phyloP scores from a whole-genome alignment of 371 early-diverging fungal genomes.

The Haplosporangium sp. region DNA sequence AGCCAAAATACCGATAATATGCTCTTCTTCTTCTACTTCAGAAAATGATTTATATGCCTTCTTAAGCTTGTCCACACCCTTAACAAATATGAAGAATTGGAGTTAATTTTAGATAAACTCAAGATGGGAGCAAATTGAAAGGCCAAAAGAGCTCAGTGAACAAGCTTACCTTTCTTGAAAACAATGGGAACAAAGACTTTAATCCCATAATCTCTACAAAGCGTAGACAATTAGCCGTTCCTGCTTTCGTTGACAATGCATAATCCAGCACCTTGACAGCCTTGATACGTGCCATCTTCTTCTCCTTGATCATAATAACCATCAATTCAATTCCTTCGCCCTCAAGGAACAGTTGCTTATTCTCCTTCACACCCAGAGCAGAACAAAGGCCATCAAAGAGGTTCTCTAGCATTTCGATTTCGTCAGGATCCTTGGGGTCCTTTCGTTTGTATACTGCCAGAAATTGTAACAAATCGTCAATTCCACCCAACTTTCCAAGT shows the following conservation, averaged over 20 bases:
- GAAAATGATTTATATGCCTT: slow-evolving; percentile 73
- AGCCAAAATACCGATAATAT: slow-evolving; percentile 83
- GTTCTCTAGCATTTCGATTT: slow-evolving; percentile 91
- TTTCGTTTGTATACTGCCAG: slow-evolving; percentile 75
- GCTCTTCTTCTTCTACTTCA: slow-evolving; percentile 87
- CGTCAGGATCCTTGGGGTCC: slow-evolving; percentile 88
- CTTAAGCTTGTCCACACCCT: slow-evolving; percentile 78
- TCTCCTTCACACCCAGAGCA: slow-evolving; percentile 67
- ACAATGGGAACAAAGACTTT: slow-evolving; percentile 81
- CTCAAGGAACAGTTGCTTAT: slow-evolving; percentile 79
- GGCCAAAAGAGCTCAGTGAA: slow-evolving; percentile 4
- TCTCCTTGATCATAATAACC: slow-evolving; percentile 87
- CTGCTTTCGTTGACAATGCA: slow-evolving; percentile 74
- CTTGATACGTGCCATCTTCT: slow-evolving; percentile 81
- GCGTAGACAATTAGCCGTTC: slow-evolving; percentile 65
- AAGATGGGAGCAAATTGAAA: neutral
- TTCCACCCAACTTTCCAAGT: slow-evolving; percentile 72
- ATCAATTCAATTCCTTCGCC: slow-evolving; percentile 93
- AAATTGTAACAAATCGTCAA: slow-evolving; percentile 78
- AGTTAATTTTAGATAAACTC: slow-evolving; percentile 7
- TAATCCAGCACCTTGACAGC: slow-evolving; percentile 91
- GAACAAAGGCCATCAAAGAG: slow-evolving; percentile 86
- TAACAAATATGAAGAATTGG: slow-evolving; percentile 5
- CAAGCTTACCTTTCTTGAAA: slow-evolving; percentile 75
- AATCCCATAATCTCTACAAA: slow-evolving; percentile 87